Conservation (phyloP, 805 yeast genomes). For the Candida ipomoeae region DNA sequence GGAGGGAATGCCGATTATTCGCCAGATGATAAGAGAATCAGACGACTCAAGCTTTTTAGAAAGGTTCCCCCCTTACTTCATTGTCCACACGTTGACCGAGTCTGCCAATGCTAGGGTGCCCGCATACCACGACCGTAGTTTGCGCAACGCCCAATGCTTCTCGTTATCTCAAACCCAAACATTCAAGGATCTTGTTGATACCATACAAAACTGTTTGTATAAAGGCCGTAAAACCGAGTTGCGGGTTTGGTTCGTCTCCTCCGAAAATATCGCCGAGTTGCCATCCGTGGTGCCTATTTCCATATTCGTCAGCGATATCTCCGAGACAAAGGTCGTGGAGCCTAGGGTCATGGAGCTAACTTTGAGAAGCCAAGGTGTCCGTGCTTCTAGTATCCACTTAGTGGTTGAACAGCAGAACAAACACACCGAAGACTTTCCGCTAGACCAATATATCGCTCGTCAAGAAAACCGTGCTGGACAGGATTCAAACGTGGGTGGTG, state of each 20-base stretch:
- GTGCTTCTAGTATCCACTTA: slow-evolving; percentile 22
- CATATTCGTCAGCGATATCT: slow-evolving; percentile 27
- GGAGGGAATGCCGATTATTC: slow-evolving; percentile 31
- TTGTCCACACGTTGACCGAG: slow-evolving; percentile 31
- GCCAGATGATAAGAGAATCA: slow-evolving; percentile 25
- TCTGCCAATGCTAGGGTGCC: slow-evolving; percentile 4
- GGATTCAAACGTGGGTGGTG: slow-evolving; percentile 32
- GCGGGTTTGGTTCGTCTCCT: slow-evolving; percentile 37
- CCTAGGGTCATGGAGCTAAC: slow-evolving; percentile 21
- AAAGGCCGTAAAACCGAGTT: slow-evolving; percentile 20
- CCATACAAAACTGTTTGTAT: slow-evolving; percentile 21
- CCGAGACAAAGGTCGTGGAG: slow-evolving; percentile 26
- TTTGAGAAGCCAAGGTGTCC: slow-evolving; percentile 30
- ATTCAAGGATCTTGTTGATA: slow-evolving; percentile 30
- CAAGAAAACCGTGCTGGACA: neutral
- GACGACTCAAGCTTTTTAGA: slow-evolving; percentile 31
- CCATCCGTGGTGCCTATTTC: slow-evolving; percentile 23
- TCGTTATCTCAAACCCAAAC: slow-evolving; percentile 31
- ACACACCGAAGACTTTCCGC: slow-evolving; percentile 18
- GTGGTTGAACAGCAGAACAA: slow-evolving; percentile 26
- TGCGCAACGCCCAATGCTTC: slow-evolving; percentile 10
- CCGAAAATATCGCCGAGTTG: slow-evolving; percentile 20
- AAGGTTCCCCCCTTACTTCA: slow-evolving; percentile 33
- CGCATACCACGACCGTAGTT: slow-evolving; percentile 6
- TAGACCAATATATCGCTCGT: slow-evolving; percentile 17